Conservation (phyloP, 176 grass and related monocot genomes). For the Poa pratensis region DNA sequence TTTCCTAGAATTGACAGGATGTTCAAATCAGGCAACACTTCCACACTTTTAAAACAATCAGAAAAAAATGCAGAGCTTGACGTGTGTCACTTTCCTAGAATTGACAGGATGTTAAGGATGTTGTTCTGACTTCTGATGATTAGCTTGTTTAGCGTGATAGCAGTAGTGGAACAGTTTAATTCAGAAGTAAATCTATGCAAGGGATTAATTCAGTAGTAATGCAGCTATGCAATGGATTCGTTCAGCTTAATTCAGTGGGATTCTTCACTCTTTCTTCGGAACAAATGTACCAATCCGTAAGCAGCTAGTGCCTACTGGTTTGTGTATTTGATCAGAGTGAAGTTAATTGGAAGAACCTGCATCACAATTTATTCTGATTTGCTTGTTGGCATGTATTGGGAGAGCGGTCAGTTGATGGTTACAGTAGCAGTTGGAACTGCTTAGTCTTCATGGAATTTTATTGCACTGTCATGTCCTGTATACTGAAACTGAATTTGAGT, state of each 20-base stretch:
- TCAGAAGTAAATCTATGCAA: not conserved
- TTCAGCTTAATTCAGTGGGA: not conserved
- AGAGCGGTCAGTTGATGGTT: not conserved
- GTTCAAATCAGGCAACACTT: too few species aligned
- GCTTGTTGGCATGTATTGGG: not conserved
- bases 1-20: too few species aligned
- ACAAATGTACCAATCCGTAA: not conserved
- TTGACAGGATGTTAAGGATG: too few species aligned
- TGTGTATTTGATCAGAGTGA: conserved; percentile 1
- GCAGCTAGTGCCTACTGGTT: not conserved
- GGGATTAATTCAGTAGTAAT: not conserved
- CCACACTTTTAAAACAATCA: too few species aligned
- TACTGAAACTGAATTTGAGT: too few species aligned
- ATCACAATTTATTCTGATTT: not conserved
- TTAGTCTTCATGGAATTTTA: not conserved
- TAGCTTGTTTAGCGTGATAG: not conserved
- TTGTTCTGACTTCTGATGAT: not conserved
- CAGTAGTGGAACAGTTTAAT: not conserved
- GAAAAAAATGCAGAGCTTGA: too few species aligned
- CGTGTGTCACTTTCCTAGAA: too few species aligned
- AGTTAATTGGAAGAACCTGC: not conserved
- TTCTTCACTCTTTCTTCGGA: not conserved
- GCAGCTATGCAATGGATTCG: not conserved
- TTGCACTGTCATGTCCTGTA: too few species aligned
- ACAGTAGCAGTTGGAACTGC: not conserved